Base-by-base conservation (phyloP, 768 basidiomycete genomes). In the Suillus spraguei region DNA sequence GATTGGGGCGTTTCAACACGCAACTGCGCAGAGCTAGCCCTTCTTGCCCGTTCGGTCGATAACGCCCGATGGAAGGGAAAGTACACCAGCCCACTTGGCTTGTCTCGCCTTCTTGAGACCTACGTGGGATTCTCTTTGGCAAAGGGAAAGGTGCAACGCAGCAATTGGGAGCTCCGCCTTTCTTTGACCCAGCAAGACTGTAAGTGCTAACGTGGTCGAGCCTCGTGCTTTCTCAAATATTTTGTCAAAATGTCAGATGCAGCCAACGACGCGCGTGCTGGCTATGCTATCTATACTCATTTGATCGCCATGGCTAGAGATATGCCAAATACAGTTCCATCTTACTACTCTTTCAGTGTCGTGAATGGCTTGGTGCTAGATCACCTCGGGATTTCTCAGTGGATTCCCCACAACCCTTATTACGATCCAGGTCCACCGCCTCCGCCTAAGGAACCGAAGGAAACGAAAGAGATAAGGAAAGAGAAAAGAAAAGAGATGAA, bases 351-450 rank as follows among this genome's bases (percentile, higher is more conserved):
- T 10, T 91, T 92, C 69, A 81, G 87, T 67, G 66, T 78, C 42
- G 68, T 86, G 46, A 66, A 71, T 52, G 88, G 88, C 7, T 66
- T 66, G 17, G 74, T 85, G 52, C 79, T 78, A 62, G 79, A 86
- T 44, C 76, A 79, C 35, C 42, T 59, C 24, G 72, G 76, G 8
- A 36, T 66, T 24, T 41, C 41, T 60, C 70, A 70, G 14, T 92
- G 91, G 91, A 69, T 71, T 33, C 77, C 87, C 4, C 71, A 75
- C 61, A 92, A 91, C 67, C 88, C 91, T 2, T 70, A 80, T 56
- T 92, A 92, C 71, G 89, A 92, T 73, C 87, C 89, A 41, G 90
- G 89, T 1, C 89, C 87, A 9, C 85, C 81, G 0, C 87, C 88
- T 1, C 83, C 83, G 28, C 84, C 83, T 24, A 80, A 70, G 50